A percentile compares a stretch with the other conserved stretches of the same genome.
Evolutionary conservation across 2,329 filamentous ascomycete species (phyloP).

Genomic region (Curvularia sp.): DNA sequence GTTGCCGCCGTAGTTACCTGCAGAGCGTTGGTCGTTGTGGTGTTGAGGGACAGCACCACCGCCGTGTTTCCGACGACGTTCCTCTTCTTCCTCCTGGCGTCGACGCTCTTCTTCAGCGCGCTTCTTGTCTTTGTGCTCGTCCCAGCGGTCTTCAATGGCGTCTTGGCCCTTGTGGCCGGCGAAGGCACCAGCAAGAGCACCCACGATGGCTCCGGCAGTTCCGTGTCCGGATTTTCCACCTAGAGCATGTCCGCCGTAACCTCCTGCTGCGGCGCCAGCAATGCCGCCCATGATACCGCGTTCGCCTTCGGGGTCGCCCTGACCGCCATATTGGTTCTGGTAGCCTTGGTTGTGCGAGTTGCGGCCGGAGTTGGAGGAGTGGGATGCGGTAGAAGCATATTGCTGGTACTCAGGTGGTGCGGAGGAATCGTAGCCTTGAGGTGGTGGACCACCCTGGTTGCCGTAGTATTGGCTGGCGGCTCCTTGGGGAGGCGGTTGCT

Average conservation of each 20-base stretch:
- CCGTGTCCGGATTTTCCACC: slow-evolving; percentile 36
- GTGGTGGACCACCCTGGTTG: slow-evolving; percentile 7
- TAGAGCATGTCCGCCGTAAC: slow-evolving; percentile 36
- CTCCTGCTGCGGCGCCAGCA: slow-evolving; percentile 37
- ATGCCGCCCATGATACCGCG: slow-evolving; percentile 38
- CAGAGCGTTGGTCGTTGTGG: slow-evolving; percentile 17
- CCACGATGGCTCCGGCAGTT: slow-evolving; percentile 31
- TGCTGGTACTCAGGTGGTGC: slow-evolving; percentile 27
- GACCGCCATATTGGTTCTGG: slow-evolving; percentile 32
- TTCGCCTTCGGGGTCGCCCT: slow-evolving; percentile 33
- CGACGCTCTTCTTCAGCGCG: slow-evolving; percentile 27
- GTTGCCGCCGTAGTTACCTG: slow-evolving; percentile 33
- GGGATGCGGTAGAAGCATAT: slow-evolving; percentile 27
- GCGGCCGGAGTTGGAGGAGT: slow-evolving; percentile 32
- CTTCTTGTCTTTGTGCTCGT: slow-evolving; percentile 40
- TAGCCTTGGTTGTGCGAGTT: slow-evolving; percentile 34
- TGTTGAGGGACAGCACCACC: slow-evolving; percentile 10
- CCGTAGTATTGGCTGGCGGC: slow-evolving; percentile 26
- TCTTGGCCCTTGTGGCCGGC: slow-evolving; percentile 36
- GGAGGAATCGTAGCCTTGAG: slow-evolving; percentile 9
- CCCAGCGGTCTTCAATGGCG: slow-evolving; percentile 31
- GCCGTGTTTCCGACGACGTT: slow-evolving; percentile 17
- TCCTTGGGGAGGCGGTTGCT: slow-evolving; percentile 12
- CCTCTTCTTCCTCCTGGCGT: slow-evolving; percentile 27
- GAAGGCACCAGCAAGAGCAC: slow-evolving; percentile 35